A percentile compares a stretch with the other conserved stretches of the same genome.
Conservation (phyloP, 208 protist species). For the Trypanosoma rangeli region DNA sequence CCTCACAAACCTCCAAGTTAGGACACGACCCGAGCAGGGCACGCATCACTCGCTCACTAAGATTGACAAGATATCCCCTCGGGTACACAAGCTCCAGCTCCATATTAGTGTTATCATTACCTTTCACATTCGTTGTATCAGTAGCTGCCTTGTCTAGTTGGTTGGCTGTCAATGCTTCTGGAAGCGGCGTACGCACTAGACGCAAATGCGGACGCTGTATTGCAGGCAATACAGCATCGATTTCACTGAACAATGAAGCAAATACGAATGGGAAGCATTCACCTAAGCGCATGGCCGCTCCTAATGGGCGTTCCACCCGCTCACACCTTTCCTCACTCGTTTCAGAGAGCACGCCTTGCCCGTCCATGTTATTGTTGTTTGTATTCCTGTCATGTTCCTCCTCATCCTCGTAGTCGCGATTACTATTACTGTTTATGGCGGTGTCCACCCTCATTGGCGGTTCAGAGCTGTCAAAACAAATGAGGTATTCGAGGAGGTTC, state of each 20-base stretch:
- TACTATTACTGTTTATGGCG: background rate
- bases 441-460: background rate
- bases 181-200: background rate
- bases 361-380: background rate
- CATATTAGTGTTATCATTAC: slow-evolving; percentile 7
- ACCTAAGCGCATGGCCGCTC: background rate
- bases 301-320: background rate
- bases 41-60: slow-evolving; percentile 59
- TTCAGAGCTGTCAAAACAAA: background rate
- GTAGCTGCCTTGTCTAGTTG: background rate
- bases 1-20: slow-evolving; percentile 75
- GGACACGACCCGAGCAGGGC: slow-evolving; percentile 60
- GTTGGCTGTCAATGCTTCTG: slow-evolving; percentile 9
- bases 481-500: slow-evolving; percentile 19
- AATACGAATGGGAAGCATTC: background rate
- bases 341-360: background rate
- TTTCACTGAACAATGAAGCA: background rate
- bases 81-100: slow-evolving; percentile 51
- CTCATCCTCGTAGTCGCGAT: background rate
- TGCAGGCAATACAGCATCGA: background rate
- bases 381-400: background rate
- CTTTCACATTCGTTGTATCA: background rate
- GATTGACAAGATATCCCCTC: slow-evolving; percentile 56
- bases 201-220: background rate
- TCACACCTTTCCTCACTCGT: background rate